These are phyloP conservation scores for Blastobotrys petasosporus DNA, from an alignment of 1,139 yeast genomes.

Conservation along the genomic window DNA sequence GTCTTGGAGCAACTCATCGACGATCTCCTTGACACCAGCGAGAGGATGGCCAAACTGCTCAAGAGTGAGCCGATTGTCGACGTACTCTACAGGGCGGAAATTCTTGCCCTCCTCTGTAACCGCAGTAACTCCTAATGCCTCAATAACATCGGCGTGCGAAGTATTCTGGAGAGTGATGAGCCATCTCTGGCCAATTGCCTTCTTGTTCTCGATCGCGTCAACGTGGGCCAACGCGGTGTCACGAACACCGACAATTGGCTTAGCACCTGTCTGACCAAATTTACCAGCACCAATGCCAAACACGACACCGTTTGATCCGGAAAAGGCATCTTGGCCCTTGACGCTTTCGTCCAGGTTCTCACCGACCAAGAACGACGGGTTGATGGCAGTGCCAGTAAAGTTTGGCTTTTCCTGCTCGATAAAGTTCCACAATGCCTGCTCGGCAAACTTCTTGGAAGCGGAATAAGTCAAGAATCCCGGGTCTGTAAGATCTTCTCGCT, in stretches of 20 bases:
- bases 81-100: too few species aligned
- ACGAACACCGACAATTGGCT: constrained; percentile 41
- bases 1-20: too few species aligned
- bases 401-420: constrained; percentile 29
- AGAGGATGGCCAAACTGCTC: too few species aligned
- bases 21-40: too few species aligned
- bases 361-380: constrained; percentile 47
- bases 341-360: constrained; percentile 33
- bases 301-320: constrained; percentile 24
- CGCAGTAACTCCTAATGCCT: too few species aligned
- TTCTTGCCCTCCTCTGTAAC: too few species aligned
- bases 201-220: constrained; percentile 36
- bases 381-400: constrained; percentile 39
- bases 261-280: neutral
- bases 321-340: constrained; percentile 22
- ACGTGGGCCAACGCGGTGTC: constrained; percentile 50
- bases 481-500: constrained; percentile 33
- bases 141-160: too few species aligned
- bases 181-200: constrained; percentile 38
- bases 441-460: constrained; percentile 14
- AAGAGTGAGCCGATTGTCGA: too few species aligned
- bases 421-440: constrained; percentile 13
- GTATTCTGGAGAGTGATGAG: constrained; percentile 28
- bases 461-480: constrained; percentile 15
- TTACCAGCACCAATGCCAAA: constrained; percentile 20